Evolutionary conservation across 805 yeast genomes (phyloP), one percentile per base, ranked within the genome.

Genomic region (Metschnikowia lachancei): DNA sequence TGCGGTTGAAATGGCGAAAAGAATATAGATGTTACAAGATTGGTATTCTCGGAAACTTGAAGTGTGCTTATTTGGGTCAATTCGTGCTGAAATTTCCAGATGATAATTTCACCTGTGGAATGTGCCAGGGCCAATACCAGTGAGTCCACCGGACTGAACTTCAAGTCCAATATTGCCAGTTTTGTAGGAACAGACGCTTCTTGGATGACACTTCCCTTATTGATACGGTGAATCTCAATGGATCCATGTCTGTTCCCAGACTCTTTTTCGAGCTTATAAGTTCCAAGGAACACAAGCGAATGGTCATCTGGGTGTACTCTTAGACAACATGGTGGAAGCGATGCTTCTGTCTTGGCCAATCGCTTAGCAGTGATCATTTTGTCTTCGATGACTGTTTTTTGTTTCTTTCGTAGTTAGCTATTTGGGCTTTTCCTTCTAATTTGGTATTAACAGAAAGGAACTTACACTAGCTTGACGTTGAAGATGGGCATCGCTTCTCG

Each of bases 301-400:
- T 64, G 56, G 36, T 81, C 78, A 0, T 58, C 48, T 0, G 86
- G 85, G 42, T 77, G 79, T 9, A 83, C 74, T 31, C 83, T 72
- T 3, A 92, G 63, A 36, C 87, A 83, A 62, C 98, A 94, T 1
- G 98, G 97, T 1, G 98, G 98, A 2, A 81, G 67, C 1, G 68
- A 63, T 0, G 92, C 72, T 19, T 64, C 66, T 3, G 72, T 63
- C 18, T 38, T 49, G 4, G 50, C 46, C 7, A 50, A 10, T 17
- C 48, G 36, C 32, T 39, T 47, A 8, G 56, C 47, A 4, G 18
- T 29, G 31, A 34, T 29, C 56, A 50, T 52, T 11, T 13, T 22
- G 24, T 22, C 24, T 22, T 4, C 24, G 24, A 5, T 22, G 4
- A 4, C 8, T 6, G 6, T 26, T 26, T 9, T 26, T 26, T 26